Conservation (phyloP, 129 eudicot genomes). For the Chrysanthemum seticuspe region DNA sequence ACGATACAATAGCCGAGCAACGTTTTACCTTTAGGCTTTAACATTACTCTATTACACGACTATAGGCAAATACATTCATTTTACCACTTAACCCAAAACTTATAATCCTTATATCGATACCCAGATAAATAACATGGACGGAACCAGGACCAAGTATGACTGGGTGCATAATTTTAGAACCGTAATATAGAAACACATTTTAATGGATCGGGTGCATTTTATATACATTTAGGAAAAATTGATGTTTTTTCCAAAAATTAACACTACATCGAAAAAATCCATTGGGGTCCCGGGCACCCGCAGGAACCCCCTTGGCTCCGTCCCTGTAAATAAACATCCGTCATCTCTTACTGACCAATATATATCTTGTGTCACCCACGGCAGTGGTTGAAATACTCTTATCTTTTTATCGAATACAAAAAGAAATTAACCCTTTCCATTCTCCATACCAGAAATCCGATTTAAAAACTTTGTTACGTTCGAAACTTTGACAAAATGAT, state of each 20-base stretch:
- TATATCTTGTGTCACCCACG: background rate
- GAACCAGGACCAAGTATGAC: too few species aligned
- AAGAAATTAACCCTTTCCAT: background rate
- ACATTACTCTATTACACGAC: too few species aligned
- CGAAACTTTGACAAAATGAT: background rate
- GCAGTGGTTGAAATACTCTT: background rate
- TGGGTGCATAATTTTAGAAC: too few species aligned
- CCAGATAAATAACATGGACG: background rate
- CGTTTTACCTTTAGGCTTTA: too few species aligned
- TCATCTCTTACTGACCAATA: background rate
- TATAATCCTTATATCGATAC: background rate
- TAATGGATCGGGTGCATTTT: too few species aligned
- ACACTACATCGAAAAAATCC: too few species aligned
- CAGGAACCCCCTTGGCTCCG: too few species aligned
- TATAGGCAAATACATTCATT: background rate
- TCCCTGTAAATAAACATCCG: background rate
- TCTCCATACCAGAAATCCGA: background rate
- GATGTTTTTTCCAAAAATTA: too few species aligned
- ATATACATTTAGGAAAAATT: too few species aligned
- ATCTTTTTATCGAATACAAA: background rate
- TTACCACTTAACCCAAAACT: constrained; percentile 10
- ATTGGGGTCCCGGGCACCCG: too few species aligned
- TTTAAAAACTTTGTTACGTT: background rate
- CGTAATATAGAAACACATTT: too few species aligned
- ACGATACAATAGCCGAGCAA: too few species aligned